Evolutionary conservation across 305 asterid genomes (phyloP).

Genomic region (Solanum hybrid): DNA sequence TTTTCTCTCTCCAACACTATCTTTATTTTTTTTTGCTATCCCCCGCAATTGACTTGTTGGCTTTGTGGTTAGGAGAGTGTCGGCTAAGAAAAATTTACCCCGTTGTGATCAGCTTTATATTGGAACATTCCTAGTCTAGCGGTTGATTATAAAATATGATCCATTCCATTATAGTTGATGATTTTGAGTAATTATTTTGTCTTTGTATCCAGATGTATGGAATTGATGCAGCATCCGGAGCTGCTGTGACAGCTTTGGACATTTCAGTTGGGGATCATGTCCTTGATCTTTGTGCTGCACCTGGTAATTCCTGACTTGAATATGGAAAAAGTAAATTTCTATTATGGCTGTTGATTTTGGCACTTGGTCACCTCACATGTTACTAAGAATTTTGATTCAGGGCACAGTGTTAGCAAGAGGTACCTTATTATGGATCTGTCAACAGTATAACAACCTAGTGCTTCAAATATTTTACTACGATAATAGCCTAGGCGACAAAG

Average conservation of each 20-base stretch:
- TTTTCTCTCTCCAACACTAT: background rate
- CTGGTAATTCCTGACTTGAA: slow-evolving; percentile 41
- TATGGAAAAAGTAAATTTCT: background rate
- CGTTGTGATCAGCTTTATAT: background rate
- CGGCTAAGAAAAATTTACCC: background rate
- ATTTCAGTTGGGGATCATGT: slow-evolving; percentile 65
- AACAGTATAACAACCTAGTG: background rate
- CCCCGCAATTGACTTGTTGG: background rate
- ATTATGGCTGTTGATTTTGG: background rate
- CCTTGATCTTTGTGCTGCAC: slow-evolving; percentile 95
- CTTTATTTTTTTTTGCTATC: background rate
- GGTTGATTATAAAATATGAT: background rate
- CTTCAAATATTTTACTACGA: background rate
- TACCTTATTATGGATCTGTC: background rate
- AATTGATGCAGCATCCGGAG: slow-evolving; percentile 97
- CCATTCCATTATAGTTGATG: background rate
- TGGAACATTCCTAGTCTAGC: background rate
- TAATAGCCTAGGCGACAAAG: background rate
- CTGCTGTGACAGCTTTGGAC: slow-evolving; percentile 82
- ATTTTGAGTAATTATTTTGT: background rate
- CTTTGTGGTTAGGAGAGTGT: background rate
- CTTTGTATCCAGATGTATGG: slow-evolving; percentile 67
- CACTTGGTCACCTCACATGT: background rate
- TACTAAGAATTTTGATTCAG: background rate
- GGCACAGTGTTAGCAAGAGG: background rate